These are phyloP conservation scores for Cercospora berteroae DNA, from an alignment of 2,329 filamentous ascomycete species.

Conservation along the genomic window DNA sequence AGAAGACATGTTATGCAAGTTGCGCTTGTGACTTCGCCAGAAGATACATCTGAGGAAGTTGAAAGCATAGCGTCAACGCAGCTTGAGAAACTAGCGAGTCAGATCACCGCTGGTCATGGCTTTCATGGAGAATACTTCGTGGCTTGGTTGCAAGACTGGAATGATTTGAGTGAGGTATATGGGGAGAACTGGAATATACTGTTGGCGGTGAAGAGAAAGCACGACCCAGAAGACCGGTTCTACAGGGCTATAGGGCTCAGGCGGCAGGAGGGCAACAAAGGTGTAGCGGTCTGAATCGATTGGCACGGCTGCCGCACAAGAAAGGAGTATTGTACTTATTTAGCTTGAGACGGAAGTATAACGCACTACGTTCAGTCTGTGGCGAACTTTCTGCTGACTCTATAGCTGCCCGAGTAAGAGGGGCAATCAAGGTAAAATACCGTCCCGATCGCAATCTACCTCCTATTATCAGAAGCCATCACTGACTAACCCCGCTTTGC, in stretches of 20 bases:
- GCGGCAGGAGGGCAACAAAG: conserved; percentile 15
- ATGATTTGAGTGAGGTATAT: conserved; percentile 27
- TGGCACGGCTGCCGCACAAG: not conserved
- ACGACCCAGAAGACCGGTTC: conserved; percentile 25
- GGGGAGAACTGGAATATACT: conserved; percentile 29
- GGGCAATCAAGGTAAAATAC: not conserved
- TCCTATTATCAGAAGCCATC: not conserved
- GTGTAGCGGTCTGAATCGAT: not conserved
- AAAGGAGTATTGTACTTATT: not conserved
- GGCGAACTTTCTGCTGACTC: not conserved
- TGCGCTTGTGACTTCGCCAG: conserved; percentile 26
- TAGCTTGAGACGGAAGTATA: not conserved
- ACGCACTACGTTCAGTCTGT: not conserved
- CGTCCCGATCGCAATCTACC: not conserved
- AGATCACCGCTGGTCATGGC: conserved; percentile 24
- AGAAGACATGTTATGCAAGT: conserved; percentile 31
- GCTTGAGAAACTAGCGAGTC: conserved; percentile 15
- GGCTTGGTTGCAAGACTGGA: conserved; percentile 30
- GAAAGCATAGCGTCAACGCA: conserved; percentile 24
- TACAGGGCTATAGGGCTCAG: conserved; percentile 26
- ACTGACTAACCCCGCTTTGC: not conserved
- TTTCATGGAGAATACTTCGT: conserved; percentile 29
- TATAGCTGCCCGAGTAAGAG: not conserved
- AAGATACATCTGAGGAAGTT: conserved; percentile 19
- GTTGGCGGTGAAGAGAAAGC: conserved; percentile 25